Percentiles rank a stretch among this genome's conserved stretches.
These are phyloP conservation scores for Poa pratensis DNA, from an alignment of 176 grass and related monocot species.

Conservation along the genomic window DNA sequence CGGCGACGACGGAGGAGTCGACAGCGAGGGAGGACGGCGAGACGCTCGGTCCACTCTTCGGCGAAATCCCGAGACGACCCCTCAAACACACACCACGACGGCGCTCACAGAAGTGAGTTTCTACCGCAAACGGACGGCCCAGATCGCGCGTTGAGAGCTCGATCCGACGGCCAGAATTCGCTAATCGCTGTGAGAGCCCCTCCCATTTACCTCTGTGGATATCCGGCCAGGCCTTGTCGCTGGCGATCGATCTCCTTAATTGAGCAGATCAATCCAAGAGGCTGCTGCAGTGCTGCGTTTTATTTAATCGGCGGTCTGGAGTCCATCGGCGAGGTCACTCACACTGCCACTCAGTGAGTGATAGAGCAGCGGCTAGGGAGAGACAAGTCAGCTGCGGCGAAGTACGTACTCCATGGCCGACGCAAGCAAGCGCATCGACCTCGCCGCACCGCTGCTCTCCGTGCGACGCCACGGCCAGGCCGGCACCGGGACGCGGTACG, in stretches of 20 bases:
- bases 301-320: constrained; percentile 23
- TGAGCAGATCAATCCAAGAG: constrained; percentile 13
- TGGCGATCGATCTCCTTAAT: constrained; percentile 1
- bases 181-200: no score
- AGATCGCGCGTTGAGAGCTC: no score
- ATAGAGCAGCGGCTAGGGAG: neutral
- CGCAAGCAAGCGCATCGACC: constrained; percentile 58
- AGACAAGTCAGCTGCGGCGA: no score
- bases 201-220: no score
- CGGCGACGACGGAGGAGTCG: no score
- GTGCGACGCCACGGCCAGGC: constrained; percentile 48
- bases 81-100: no score
- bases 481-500: neutral
- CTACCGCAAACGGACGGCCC: no score
- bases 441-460: constrained; percentile 76
- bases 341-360: neutral
- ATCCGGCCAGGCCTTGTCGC: constrained; percentile 12
- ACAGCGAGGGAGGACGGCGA: no score
- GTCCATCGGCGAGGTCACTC: constrained; percentile 6
- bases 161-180: no score
- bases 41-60: no score
- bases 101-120: no score
- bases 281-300: neutral
- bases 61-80: no score
- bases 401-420: constrained; percentile 27